Evolutionary conservation across 225 moss, liverwort and hornwort species (phyloP).

Genomic region (Thuidium tamariscinum): DNA sequence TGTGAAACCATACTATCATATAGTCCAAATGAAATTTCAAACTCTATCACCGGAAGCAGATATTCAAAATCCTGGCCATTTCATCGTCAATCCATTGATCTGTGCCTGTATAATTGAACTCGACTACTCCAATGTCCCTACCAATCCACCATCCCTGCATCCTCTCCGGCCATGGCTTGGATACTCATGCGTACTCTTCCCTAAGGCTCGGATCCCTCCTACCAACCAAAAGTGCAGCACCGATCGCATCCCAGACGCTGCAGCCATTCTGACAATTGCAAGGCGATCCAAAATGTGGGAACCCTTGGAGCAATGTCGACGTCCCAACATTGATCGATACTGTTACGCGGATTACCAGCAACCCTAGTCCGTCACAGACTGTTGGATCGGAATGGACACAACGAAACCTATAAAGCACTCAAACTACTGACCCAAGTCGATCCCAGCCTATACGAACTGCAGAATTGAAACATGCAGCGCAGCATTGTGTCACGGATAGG

Average conservation of each 20-base stretch:
- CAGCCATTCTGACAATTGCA: background rate
- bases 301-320: background rate
- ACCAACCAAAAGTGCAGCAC: background rate
- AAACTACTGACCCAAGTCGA: background rate
- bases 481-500: no score
- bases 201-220: background rate
- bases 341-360: background rate
- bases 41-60: background rate
- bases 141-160: background rate
- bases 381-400: background rate
- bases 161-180: background rate
- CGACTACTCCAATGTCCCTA: background rate
- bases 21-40: background rate
- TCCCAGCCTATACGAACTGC: background rate
- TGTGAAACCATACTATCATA: background rate
- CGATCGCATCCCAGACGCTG: background rate
- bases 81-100: background rate
- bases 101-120: background rate
- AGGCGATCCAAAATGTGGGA: background rate
- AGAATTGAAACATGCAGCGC: background rate
- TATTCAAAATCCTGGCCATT: background rate
- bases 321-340: background rate
- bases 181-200: background rate
- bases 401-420: background rate
- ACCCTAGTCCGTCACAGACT: background rate